Evolutionary conservation across 805 yeast species (phyloP), one percentile per base, ranked within the genome.

Genomic region (Blastobotrys peoriensis): DNA sequence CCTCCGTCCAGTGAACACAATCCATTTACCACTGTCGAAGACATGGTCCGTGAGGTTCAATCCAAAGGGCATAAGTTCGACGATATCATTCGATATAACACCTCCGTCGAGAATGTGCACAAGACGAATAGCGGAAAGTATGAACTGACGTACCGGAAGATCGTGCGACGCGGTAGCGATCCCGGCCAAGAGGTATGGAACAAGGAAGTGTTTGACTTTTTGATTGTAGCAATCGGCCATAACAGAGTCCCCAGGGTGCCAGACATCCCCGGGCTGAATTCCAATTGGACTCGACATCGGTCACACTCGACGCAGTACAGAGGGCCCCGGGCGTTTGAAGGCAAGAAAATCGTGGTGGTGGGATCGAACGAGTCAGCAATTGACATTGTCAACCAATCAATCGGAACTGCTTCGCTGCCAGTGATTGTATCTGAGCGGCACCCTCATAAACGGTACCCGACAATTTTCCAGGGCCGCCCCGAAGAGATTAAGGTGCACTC

Each of bases 161-260:
- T 33, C 3, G 10, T 25, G 30, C 8, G 13, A 25, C 30, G 13
- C 10, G 30, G 13, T 8, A 4, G 22, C 18, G n/a, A 10, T 5
- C 25, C 10, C 6, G 38, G 39, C 16, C 18, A 17, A 8, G 41
- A 36, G 39, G 22, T 19, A 15, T 27, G 22, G 27, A 4, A 44
- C 19, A 8, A 37, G 2, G 6, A 25, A n/a, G n/a, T 17, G 16
- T 45, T 44, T 23, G 46, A 45, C 16, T 17, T 13, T 33, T 33
- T 45, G 6, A 30, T 42, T 3, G 33, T 41, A 2, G 49, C 48
- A 13, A 15, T 30, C 2, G 48, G 48, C 5, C 48, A 45, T 37
- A 33, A 41, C 36, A 19, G 36, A 15, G 22, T 28, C 13, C 48
- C 48, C 3, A 28, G 28, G 16, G 33, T 45, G 15, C 45, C 48